Base-by-base conservation (phyloP, 495 filamentous ascomycete genomes). In the Podospora tetraspora region DNA sequence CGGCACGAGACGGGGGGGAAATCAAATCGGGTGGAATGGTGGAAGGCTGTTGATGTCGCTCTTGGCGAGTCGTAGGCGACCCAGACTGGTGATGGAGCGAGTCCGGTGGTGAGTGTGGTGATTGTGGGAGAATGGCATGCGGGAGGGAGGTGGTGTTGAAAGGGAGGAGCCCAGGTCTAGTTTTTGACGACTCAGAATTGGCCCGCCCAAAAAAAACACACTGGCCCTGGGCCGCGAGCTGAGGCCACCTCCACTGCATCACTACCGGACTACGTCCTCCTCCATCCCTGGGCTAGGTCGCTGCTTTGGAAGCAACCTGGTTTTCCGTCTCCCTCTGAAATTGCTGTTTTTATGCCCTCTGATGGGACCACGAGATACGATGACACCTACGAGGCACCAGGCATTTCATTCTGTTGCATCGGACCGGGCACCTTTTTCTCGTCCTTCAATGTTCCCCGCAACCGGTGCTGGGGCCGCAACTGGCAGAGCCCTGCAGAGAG, bases 171-270 rank as follows among this genome's bases (percentile, higher is more conserved):
- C 70, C 70, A 72, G 69, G 69, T 74, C 74, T 63, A 70, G 72
- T 73, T 77, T 77, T 76, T 73, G 74, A 71, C 75, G 69, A 73
- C 73, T 74, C 72, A 76, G 75, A 72, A 70, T 72, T 72, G 74
- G 66, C 70, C 72, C 62, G 70, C 74, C 69, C 63, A 61, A 66
- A 71, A 70, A 72, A 65, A 67, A 70, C 29, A 56, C 63, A 4
- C 32, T 37, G 32, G 32, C 32, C 32, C 27, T 27, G 27, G 27
- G 32, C 32, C 32, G 10, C n/a, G 59, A 69, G 69, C 68, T 70
- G 66, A 73, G 71, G 69, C 67, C 74, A 72, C 67, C 68, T 62
- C 62, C 66, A 65, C 22, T 56, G 27, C 27, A 27, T 27, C 27
- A 27, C 27, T 27, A 25, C 24, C 3, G 27, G 27, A 27, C 27